Base-by-base conservation (phyloP, 2,329 filamentous ascomycete species). In the Exophiala lecanii-corni region DNA sequence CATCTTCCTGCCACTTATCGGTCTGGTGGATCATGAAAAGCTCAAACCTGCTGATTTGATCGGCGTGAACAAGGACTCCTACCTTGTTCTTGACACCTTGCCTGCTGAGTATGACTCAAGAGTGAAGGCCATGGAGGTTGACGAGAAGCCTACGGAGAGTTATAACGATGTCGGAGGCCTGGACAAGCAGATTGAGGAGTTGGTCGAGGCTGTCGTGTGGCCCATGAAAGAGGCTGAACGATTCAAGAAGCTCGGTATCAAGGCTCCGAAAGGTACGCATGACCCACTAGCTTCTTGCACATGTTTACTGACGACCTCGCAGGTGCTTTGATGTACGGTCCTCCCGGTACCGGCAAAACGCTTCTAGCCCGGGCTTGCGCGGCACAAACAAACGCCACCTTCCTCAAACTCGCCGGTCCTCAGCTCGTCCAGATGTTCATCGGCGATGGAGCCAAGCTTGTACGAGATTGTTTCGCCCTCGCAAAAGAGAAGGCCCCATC, bases 401-500 rank as follows among this genome's bases (percentile, higher is more conserved):
- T 98, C 76, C 81, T 98, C 62, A 98, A 98, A 70, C 85, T 98
- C 44, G 92, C 92, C 48, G 92, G 92, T 38, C 92, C 94, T 4
- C 92, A 98, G 69, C 81, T 98, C 28, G 92, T 98, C 20, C 92
- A 98, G 67, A 98, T 97, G 92, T 98, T 97, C 66, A 98, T 98
- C 30, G 92, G 92, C 64, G 94, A 98, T 57, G 92, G 92, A 60
- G 92, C 94, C 32, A 98, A 98, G 71, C 79, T 98, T 20, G 92
- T 98, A 31, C 86, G 92, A 46, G 92, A 98, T 71, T 94, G 88
- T 69, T 98, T 98, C 64, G 92, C 92, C 2, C 75, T 98, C 10
- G 92, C 92, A 41, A 98, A 98, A 67, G 92, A 98, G 69, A 98
- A 98, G 75, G 92, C 92, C 0, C 94, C 92, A 0, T 89, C 92